These are phyloP conservation scores for Artemisia tridentata DNA, from an alignment of 129 eudicot genomes.

Conservation along the genomic window DNA sequence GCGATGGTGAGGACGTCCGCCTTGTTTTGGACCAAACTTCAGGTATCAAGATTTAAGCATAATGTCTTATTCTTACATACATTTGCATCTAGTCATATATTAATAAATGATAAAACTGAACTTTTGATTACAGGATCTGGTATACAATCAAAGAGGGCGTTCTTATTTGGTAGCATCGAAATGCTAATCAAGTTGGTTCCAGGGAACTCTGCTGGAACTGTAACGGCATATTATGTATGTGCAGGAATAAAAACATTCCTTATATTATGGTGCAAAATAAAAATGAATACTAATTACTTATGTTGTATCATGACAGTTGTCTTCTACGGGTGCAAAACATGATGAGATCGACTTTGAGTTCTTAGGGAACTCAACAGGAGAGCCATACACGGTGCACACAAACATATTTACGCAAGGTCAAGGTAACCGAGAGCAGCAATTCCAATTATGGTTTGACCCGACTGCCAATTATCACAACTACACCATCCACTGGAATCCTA, in stretches of 20 bases:
- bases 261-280: background rate
- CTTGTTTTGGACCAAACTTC: slow-evolving; percentile 59
- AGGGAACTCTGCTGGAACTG: slow-evolving; percentile 69
- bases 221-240: no score
- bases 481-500: slow-evolving; percentile 75
- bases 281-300: background rate
- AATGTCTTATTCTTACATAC: no score
- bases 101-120: background rate
- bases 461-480: slow-evolving; percentile 62
- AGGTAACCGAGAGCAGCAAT: slow-evolving; percentile 69
- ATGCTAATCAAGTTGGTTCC: slow-evolving; percentile 55
- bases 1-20: slow-evolving; percentile 45
- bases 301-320: slow-evolving; percentile 33
- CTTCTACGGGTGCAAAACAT: slow-evolving; percentile 54
- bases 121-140: slow-evolving; percentile 49
- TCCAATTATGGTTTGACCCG: slow-evolving; percentile 73
- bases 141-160: slow-evolving; percentile 42
- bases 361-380: slow-evolving; percentile 61
- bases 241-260: background rate
- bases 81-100: no score
- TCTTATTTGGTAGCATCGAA: slow-evolving; percentile 57
- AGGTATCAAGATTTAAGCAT: slow-evolving; percentile 27
- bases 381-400: slow-evolving; percentile 75
- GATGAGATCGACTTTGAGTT: slow-evolving; percentile 86
- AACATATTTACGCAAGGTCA: slow-evolving; percentile 59